These are phyloP conservation scores for Solanum etuberosum DNA, from an alignment of 257 asterid genomes.

Conservation along the genomic window DNA sequence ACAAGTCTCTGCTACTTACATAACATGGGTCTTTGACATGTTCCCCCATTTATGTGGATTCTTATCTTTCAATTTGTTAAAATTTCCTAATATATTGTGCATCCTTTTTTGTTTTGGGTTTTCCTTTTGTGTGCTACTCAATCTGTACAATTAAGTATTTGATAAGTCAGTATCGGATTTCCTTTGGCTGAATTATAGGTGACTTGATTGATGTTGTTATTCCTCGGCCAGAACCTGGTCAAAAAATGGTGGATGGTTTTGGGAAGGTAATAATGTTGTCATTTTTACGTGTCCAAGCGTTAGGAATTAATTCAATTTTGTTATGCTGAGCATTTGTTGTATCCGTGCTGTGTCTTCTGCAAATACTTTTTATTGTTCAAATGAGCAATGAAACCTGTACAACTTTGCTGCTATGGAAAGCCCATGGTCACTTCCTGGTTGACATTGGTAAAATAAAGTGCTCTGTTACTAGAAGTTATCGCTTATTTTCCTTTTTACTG, in stretches of 20 bases:
- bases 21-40: neutral
- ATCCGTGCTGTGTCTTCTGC: neutral
- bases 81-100: neutral
- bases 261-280: conserved; percentile 39
- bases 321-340: neutral
- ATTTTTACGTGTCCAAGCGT: neutral
- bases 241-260: conserved; percentile 18
- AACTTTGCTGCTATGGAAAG: neutral
- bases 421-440: neutral
- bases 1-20: neutral
- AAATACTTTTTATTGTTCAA: neutral
- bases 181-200: conserved; percentile 29
- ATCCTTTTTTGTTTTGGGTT: neutral
- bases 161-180: neutral
- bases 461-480: neutral
- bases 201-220: conserved; percentile 47
- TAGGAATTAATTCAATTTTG: neutral
- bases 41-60: neutral
- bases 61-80: neutral
- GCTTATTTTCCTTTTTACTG: neutral
- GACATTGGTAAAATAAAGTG: neutral
- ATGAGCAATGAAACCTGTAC: neutral
- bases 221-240: conserved; percentile 46
- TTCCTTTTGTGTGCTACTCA: neutral
- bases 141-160: neutral